These are phyloP conservation scores for Clarkia xantiana DNA, from an alignment of 345 rosid species.

Conservation along the genomic window DNA sequence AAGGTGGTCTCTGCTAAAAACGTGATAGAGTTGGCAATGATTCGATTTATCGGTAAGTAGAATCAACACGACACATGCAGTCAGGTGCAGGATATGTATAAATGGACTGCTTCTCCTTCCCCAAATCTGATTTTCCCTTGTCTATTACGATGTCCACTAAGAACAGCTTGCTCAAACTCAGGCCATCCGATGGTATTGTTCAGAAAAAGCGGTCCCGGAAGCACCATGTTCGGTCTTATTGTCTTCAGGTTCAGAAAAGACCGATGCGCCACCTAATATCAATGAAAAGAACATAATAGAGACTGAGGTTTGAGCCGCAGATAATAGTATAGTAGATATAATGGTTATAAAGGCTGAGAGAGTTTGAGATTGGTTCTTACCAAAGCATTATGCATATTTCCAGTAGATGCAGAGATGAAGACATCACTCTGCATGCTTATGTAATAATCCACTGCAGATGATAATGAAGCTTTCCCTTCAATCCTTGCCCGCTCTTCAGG, in stretches of 20 bases:
- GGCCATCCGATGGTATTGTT: constrained; percentile 74
- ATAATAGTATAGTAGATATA: too few species aligned
- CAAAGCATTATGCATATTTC: constrained; percentile 97
- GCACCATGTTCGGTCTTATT: constrained; percentile 76
- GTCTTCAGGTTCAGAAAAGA: constrained; percentile 69
- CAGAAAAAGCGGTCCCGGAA: constrained; percentile 62
- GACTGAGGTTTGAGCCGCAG: too few species aligned
- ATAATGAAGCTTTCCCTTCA: constrained; percentile 68
- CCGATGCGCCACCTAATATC: constrained; percentile 56
- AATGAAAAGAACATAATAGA: neutral
- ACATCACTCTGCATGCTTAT: constrained; percentile 86
- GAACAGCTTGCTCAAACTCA: constrained; percentile 51
- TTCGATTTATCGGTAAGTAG: neutral
- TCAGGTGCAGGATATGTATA: constrained; percentile 92
- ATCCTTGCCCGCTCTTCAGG: constrained; percentile 40
- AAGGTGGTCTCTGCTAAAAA: too few species aligned
- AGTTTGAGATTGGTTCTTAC: constrained; percentile 15
- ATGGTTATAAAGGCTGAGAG: neutral
- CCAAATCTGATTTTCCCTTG: constrained; percentile 59
- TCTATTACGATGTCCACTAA: constrained; percentile 63
- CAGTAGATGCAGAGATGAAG: constrained; percentile 92
- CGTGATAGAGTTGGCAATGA: neutral
- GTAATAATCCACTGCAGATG: constrained; percentile 87
- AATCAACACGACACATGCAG: constrained; percentile 60
- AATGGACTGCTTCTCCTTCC: constrained; percentile 72